Percentiles rank a stretch among this genome's conserved stretches.
Evolutionary conservation across 768 basidiomycete species (phyloP).

Genomic region (Clavulina sp.): DNA sequence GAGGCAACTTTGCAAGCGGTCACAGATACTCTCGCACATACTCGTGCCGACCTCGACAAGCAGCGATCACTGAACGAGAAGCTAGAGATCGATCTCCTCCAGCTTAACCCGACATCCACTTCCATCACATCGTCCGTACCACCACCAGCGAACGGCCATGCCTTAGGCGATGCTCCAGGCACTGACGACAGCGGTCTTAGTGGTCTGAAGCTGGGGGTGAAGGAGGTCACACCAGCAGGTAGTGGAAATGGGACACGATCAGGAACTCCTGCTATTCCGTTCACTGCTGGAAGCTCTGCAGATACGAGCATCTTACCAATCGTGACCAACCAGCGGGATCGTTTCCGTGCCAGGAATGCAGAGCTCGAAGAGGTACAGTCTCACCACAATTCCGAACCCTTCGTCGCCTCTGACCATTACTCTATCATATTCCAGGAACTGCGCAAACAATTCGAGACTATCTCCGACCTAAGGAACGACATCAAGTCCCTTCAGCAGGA

Average conservation of each 20-base stretch:
- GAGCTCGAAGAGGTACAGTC: constrained; percentile 77
- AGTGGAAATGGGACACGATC: background rate
- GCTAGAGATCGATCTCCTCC: constrained; percentile 78
- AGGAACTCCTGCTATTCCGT: constrained; percentile 28
- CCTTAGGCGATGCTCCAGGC: constrained; percentile 16
- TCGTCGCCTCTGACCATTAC: constrained; percentile 5
- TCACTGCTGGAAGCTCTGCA: constrained; percentile 51
- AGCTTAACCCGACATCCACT: constrained; percentile 47
- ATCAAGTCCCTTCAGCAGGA: constrained; percentile 84
- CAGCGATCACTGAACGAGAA: constrained; percentile 71
- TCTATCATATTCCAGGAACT: constrained; percentile 42
- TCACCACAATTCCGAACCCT: background rate
- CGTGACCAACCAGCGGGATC: constrained; percentile 89
- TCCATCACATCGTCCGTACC: constrained; percentile 16
- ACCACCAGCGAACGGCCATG: constrained; percentile 17
- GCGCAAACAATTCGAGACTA: constrained; percentile 84
- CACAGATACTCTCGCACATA: constrained; percentile 38
- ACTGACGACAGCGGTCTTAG: constrained; percentile 45
- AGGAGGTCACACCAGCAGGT: constrained; percentile 18
- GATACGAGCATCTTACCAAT: constrained; percentile 97
- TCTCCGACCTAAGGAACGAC: constrained; percentile 85
- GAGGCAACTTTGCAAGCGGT: constrained; percentile 44
- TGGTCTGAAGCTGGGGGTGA: constrained; percentile 49
- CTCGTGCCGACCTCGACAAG: constrained; percentile 52
- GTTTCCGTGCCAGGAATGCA: constrained; percentile 93